Base-by-base conservation (phyloP, 495 filamentous ascomycete genomes). In the Neurospora sp. region DNA sequence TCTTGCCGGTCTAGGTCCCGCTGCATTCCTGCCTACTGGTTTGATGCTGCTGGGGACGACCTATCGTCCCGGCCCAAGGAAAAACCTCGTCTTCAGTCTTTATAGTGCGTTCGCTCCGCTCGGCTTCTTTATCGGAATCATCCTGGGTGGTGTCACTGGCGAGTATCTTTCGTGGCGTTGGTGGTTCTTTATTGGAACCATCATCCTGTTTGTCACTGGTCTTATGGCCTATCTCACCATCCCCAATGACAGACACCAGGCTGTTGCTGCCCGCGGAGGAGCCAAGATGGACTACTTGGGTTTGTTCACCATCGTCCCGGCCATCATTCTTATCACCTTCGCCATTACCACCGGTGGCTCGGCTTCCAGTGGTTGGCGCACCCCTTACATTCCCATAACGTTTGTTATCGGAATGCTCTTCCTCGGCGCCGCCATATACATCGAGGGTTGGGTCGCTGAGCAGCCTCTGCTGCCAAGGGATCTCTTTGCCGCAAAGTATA, bases 81-180 rank as follows among this genome's bases (percentile, higher is more conserved):
- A 97, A 82, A 97, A 97, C 76, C 74, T 96, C 16, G 88, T 96
- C 0, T 97, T 96, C 78, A 89, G 89, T 59, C 80, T 96, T 0
- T 96, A 95, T 79, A 92, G 93, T 1, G 91, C 90, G 0, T 89
- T 89, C 74, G 93, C 93, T 0, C 89, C 91, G 0, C 74, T 94
- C 1, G 94, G 94, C 0, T 96, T 97, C 82, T 96, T 93, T 75
- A 77, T 88, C 10, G 94, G 94, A 1, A 92, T 96, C 66, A 92
- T 96, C 78, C 88, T 94, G 69, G 92, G 93, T 7, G 94, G 93
- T 0, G 37, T 93, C 1, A 85, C 87, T 3, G 90, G 87, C 5
- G 84, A 93, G 73, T 91, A 86, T 68, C 78, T 89, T 0, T 82
- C 77, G 2, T 97, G 92, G 91, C 79, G 89, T 31, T 93, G 90